These are phyloP conservation scores for Gyrodon lividus DNA, from an alignment of 768 basidiomycete genomes.

Conservation along the genomic window DNA sequence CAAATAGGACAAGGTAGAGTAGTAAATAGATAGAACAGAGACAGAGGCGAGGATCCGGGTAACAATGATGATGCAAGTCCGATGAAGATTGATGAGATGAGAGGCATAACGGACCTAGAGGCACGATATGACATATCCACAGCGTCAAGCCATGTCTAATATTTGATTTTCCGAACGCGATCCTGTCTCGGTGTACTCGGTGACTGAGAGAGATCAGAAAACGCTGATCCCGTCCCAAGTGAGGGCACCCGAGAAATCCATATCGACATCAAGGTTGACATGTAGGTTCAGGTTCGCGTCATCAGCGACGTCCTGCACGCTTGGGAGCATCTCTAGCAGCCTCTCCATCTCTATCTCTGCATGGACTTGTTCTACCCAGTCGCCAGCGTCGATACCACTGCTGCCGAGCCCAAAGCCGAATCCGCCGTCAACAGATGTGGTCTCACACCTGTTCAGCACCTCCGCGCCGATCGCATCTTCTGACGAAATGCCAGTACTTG, in stretches of 20 bases:
- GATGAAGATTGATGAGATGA: conserved; percentile 14
- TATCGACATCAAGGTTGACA: conserved; percentile 23
- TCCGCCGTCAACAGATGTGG: conserved; percentile 7
- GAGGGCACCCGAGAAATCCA: conserved; percentile 29
- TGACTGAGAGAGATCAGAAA: conserved; percentile 16
- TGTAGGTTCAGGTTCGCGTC: conserved; percentile 21
- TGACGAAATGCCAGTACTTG: conserved; percentile 32
- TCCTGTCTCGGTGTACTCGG: conserved; percentile 3
- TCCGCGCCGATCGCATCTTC: conserved; percentile 29
- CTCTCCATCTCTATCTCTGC: conserved; percentile 61
- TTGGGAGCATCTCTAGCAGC: conserved; percentile 54
- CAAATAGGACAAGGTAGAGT: conserved; percentile 28
- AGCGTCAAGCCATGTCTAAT: conserved; percentile 6
- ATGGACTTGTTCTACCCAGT: conserved; percentile 28
- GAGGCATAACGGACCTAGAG: conserved; percentile 8
- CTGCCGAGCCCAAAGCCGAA: conserved; percentile 18
- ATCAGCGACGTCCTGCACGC: conserved; percentile 27
- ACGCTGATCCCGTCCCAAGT: conserved; percentile 30
- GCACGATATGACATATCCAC: conserved; percentile 6
- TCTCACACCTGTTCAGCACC: conserved; percentile 21
- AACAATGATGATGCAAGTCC: conserved; percentile 19
- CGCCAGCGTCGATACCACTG: conserved; percentile 17
- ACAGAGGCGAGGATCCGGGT: conserved; percentile 10
- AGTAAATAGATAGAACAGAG: conserved; percentile 24
- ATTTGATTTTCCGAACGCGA: conserved; percentile 16